Evolutionary conservation across 1,139 yeast species (phyloP).

Genomic region (Kurtzmaniella quercitrusa): DNA sequence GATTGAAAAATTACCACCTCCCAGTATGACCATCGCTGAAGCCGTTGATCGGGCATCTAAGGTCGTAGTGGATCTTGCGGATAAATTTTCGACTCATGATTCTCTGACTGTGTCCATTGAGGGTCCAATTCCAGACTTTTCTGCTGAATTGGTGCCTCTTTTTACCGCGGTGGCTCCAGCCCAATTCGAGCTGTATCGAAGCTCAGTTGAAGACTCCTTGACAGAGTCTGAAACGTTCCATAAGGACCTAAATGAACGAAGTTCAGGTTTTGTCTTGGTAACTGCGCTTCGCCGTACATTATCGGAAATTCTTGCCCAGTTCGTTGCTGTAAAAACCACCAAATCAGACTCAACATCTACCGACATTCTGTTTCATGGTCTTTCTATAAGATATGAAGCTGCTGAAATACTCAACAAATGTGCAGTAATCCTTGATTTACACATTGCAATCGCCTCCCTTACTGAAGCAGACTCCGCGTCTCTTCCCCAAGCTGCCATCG

Average conservation of each 20-base stretch:
- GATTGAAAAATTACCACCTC: no score
- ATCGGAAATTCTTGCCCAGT: constrained; percentile 6
- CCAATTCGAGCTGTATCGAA: background rate
- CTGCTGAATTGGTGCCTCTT: background rate
- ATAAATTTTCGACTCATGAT: background rate
- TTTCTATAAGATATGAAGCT: constrained; percentile 1
- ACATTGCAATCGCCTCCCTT: constrained; percentile 14
- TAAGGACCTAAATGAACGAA: constrained; percentile 14
- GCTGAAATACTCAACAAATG: constrained; percentile 15
- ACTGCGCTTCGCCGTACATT: constrained; percentile 18
- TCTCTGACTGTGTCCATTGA: background rate
- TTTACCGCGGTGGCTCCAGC: background rate
- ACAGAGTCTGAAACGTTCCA: constrained; percentile 14
- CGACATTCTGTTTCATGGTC: background rate
- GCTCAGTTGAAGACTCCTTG: background rate
- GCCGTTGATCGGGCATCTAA: background rate
- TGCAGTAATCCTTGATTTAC: constrained; percentile 21
- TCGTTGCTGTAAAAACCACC: constrained; percentile 4
- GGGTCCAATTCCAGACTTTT: constrained; percentile 4
- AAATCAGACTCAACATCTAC: background rate
- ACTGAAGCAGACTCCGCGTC: constrained; percentile 6
- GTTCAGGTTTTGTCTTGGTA: constrained; percentile 16
- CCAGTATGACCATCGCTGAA: background rate
- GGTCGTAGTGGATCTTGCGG: background rate
- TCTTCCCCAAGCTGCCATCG: constrained; percentile 3